Base-by-base conservation (phyloP, 768 basidiomycete genomes). In the Pholiota conissans region DNA sequence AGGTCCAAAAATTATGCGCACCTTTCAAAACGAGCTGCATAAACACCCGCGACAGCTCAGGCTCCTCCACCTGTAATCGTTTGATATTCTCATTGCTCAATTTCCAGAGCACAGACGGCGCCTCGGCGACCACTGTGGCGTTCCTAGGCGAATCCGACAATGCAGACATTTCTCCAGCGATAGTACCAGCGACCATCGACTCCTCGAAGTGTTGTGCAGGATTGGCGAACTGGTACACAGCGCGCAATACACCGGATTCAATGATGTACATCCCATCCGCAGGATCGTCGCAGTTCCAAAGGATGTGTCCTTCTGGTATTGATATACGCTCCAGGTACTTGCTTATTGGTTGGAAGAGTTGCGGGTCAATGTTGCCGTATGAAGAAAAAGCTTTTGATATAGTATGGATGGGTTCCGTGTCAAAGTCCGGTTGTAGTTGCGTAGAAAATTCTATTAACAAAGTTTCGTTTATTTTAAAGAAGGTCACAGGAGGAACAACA, bases 121-220 rank as follows among this genome's bases (percentile, higher is more conserved):
- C 79, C 71, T 98, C 96, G 3, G 90, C 92, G 0, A 87, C 76
- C 32, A 92, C 92, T 3, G 89, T 91, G 24, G 95, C 90, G 67
- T 97, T 98, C 48, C 96, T 79, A 16, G 85, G 79, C 18, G 88
- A 78, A 20, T 85, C 85, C 8, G 94, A 87, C 11, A 99, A 74
- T 34, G 90, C 91, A 0, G 92, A 88, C 52, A 99, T 71, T 72
- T 98, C 96, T 0, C 96, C 96, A 9, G 95, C 93, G 2, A 98
- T 75, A 0, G 94, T 93, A 2, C 95, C 95, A 3, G 93, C 85
- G 0, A 95, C 92, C 94, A 96, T 96, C 1, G 90, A 91, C 73
- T 96, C 94, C 65, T 91, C 88, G 49, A 93, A 85, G 5, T 73
- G 69, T 24, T 83, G 81, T 5, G 83, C 74, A 61, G 90, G 83